Percentiles rank a stretch among this genome's conserved stretches.
Evolutionary conservation across 208 protist genomes (phyloP).

Genomic region (Blechomonas ayalai): DNA sequence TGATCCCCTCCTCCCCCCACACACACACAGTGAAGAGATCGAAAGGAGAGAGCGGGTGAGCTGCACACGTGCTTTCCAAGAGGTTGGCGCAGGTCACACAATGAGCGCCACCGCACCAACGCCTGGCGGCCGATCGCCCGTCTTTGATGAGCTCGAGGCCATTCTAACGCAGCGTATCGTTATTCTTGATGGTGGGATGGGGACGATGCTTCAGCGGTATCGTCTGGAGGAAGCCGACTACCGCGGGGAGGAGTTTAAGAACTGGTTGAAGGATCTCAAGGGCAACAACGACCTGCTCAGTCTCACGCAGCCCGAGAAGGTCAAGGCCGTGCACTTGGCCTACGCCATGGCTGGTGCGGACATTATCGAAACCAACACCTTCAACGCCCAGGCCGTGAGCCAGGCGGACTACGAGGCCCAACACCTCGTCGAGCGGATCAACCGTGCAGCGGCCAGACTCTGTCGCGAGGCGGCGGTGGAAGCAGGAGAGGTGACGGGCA

Average conservation of each 20-base stretch:
- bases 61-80: too few relatives aligned
- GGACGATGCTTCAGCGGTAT: conserved; percentile 93
- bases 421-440: conserved; percentile 83
- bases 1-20: too few relatives aligned
- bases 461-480: conserved; percentile 53
- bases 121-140: conserved; percentile 14
- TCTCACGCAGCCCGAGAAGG: conserved; percentile 90
- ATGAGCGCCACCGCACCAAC: too few relatives aligned
- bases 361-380: conserved; percentile 97
- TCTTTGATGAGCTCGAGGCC: conserved; percentile 47
- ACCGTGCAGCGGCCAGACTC: conserved; percentile 61
- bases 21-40: too few relatives aligned
- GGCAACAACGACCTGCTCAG: conserved; percentile 96
- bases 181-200: conserved; percentile 94
- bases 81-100: too few relatives aligned
- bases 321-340: conserved; percentile 83
- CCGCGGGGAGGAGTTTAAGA: conserved; percentile 82
- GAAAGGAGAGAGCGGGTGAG: too few relatives aligned
- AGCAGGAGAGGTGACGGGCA: conserved; percentile 19
- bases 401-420: conserved; percentile 93
- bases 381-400: conserved; percentile 89
- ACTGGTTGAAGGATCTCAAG: conserved; percentile 88
- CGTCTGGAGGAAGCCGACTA: conserved; percentile 80
- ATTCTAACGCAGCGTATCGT: conserved; percentile 61
- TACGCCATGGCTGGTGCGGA: conserved; percentile 94